phyloP scores from a whole-genome alignment of 2,329 filamentous ascomycete genomes.

The Microcyclosporella mali region DNA sequence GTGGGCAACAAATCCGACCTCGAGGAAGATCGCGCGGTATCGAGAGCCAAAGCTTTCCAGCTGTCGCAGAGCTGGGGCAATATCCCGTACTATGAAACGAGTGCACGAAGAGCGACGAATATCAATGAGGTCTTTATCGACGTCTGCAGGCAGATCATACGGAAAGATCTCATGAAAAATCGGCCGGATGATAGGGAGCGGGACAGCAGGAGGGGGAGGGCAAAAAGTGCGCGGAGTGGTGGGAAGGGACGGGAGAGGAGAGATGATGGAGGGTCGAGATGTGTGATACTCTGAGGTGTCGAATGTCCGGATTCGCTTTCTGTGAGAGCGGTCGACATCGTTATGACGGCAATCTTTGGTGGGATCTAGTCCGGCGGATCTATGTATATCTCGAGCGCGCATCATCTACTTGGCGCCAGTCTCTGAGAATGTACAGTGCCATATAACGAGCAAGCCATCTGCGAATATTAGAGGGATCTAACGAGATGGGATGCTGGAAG shows the following conservation, averaged over 20 bases:
- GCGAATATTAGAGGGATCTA: too few relatives aligned
- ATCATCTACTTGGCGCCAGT: too few relatives aligned
- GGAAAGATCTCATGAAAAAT: slow-evolving; percentile 26
- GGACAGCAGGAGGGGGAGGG: background rate
- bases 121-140: slow-evolving; percentile 76
- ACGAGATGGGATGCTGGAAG: too few relatives aligned
- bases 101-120: slow-evolving; percentile 73
- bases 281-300: background rate
- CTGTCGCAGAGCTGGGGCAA: slow-evolving; percentile 82
- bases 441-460: too few relatives aligned
- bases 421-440: too few relatives aligned
- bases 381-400: too few relatives aligned
- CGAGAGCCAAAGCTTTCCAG: slow-evolving; percentile 71
- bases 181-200: slow-evolving; percentile 4
- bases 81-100: slow-evolving; percentile 86
- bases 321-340: too few relatives aligned
- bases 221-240: background rate
- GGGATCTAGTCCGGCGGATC: too few relatives aligned
- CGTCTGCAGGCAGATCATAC: slow-evolving; percentile 35
- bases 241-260: background rate
- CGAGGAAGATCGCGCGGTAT: slow-evolving; percentile 75
- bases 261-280: background rate
- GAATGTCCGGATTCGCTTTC: too few relatives aligned
- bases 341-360: too few relatives aligned
- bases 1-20: slow-evolving; percentile 90